These are phyloP conservation scores for Talaromyces ruber DNA, from an alignment of 495 filamentous ascomycete species.

Conservation along the genomic window DNA sequence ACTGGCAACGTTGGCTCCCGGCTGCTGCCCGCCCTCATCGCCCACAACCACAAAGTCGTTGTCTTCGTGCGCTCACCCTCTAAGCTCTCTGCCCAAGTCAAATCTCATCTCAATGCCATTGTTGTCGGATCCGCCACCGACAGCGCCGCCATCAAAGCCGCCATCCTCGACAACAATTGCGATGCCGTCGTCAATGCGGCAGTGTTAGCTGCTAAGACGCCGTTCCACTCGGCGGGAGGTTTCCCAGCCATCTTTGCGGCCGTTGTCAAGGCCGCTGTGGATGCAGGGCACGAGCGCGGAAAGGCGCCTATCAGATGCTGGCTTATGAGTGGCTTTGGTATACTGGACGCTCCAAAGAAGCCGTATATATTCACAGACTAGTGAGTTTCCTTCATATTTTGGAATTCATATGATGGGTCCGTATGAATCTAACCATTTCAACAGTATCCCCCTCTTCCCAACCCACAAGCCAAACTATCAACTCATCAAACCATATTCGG, in stretches of 20 bases:
- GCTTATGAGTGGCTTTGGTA: constrained; percentile 17
- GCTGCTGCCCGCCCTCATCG: constrained; percentile 28
- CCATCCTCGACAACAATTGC: constrained; percentile 21
- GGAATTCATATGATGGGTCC: neutral
- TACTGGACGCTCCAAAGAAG: constrained; percentile 16
- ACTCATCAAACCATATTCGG: constrained; percentile 13
- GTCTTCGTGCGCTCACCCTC: constrained; percentile 27
- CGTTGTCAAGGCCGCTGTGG: constrained; percentile 17
- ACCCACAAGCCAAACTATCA: constrained; percentile 20
- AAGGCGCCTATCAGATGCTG: constrained; percentile 20
- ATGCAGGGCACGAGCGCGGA: constrained; percentile 14
- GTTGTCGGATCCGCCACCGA: constrained; percentile 32
- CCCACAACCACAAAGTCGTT: constrained; percentile 26
- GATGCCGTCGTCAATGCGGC: constrained; percentile 32
- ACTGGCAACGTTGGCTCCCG: constrained; percentile 35
- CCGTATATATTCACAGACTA: constrained; percentile 17
- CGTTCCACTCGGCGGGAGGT: constrained; percentile 14
- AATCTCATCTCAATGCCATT: constrained; percentile 15
- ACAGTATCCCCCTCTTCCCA: constrained; percentile 15
- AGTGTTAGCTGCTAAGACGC: constrained; percentile 18
- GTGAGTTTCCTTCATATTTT: constrained; percentile 11
- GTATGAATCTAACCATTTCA: no score
- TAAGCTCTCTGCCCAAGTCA: constrained; percentile 21
- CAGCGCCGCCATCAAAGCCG: constrained; percentile 18
- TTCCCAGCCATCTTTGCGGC: constrained; percentile 20